Conservation (phyloP, 1,139 yeast genomes). For the Saccharomyces hybrid region DNA sequence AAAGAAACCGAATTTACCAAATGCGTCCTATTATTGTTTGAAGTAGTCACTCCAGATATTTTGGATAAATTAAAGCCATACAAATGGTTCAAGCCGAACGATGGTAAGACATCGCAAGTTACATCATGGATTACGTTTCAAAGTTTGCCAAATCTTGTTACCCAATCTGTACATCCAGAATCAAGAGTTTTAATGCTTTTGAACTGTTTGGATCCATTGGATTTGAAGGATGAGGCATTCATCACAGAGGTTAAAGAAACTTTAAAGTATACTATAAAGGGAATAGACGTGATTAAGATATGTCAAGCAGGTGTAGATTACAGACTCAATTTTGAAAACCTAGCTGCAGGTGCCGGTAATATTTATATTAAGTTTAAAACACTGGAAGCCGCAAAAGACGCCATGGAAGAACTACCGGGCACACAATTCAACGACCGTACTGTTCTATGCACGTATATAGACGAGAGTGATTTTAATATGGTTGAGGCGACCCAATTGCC, state of each 20-base stretch:
- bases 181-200: constrained; percentile 58
- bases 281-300: constrained; percentile 48
- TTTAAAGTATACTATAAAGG: constrained; percentile 47
- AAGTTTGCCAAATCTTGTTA: constrained; percentile 24
- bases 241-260: constrained; percentile 47
- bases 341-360: constrained; percentile 55
- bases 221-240: constrained; percentile 45
- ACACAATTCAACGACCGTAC: constrained; percentile 61
- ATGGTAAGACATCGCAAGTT: constrained; percentile 14
- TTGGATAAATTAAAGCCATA: constrained; percentile 6
- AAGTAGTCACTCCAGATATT: constrained; percentile 1
- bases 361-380: constrained; percentile 58
- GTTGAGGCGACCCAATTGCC: neutral
- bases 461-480: constrained; percentile 48
- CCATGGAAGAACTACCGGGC: constrained; percentile 61
- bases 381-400: constrained; percentile 45
- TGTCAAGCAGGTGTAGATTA: constrained; percentile 56
- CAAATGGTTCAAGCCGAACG: constrained; percentile 23
- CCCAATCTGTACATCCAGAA: constrained; percentile 11
- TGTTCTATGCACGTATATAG: constrained; percentile 56
- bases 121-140: constrained; percentile 26
- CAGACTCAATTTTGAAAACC: constrained; percentile 36
- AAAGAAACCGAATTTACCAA: constrained; percentile 7
- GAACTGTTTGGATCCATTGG: constrained; percentile 59
- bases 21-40: constrained; percentile 3